Evolutionary conservation across 176 grass and related monocot genomes (phyloP).

Genomic region (Puya raimondii): DNA sequence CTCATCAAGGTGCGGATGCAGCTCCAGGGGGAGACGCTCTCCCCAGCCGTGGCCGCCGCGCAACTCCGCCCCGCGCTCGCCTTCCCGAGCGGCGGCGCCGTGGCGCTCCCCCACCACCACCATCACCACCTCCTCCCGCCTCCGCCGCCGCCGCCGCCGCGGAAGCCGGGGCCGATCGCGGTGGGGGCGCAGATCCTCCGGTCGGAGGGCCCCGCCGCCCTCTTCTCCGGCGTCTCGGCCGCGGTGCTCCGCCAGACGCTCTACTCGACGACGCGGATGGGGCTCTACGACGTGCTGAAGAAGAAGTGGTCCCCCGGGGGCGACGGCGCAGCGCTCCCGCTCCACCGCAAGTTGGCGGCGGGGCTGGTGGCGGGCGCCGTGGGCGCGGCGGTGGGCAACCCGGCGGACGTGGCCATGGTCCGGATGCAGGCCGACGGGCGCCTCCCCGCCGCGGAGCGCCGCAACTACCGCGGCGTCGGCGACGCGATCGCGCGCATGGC

Average conservation of each 20-base stretch:
- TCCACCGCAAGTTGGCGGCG: slow-evolving; percentile 56
- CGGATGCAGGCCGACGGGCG: slow-evolving; percentile 93
- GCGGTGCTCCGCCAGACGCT: slow-evolving; percentile 84
- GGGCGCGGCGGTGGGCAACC: slow-evolving; percentile 81
- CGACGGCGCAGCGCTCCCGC: slow-evolving; percentile 43
- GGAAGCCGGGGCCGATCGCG: slow-evolving; percentile 57
- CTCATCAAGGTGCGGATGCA: slow-evolving; percentile 94
- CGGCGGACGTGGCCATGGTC: slow-evolving; percentile 92
- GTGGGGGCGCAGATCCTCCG: slow-evolving; percentile 83
- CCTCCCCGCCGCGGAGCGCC: slow-evolving; percentile 62
- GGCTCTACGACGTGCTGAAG: slow-evolving; percentile 89
- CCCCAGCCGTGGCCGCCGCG: slow-evolving; percentile 6
- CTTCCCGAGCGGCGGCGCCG: slow-evolving; percentile 21
- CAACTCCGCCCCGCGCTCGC: slow-evolving; percentile 58
- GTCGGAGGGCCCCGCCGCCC: slow-evolving; percentile 51
- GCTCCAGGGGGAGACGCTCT: slow-evolving; percentile 54
- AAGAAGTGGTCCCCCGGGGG: slow-evolving; percentile 46
- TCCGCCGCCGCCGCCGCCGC: slow-evolving; percentile 6
- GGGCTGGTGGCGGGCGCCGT: slow-evolving; percentile 71
- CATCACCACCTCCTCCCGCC: not conserved
- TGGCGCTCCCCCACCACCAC: slow-evolving; percentile 37
- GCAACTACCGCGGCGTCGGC: slow-evolving; percentile 70
- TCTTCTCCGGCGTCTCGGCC: slow-evolving; percentile 79
- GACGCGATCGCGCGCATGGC: slow-evolving; percentile 73
- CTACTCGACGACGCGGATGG: slow-evolving; percentile 94